Evolutionary conservation across 2,329 filamentous ascomycete genomes (phyloP), one percentile per base, ranked within the genome.

Genomic region (Epichloe hybrida): DNA sequence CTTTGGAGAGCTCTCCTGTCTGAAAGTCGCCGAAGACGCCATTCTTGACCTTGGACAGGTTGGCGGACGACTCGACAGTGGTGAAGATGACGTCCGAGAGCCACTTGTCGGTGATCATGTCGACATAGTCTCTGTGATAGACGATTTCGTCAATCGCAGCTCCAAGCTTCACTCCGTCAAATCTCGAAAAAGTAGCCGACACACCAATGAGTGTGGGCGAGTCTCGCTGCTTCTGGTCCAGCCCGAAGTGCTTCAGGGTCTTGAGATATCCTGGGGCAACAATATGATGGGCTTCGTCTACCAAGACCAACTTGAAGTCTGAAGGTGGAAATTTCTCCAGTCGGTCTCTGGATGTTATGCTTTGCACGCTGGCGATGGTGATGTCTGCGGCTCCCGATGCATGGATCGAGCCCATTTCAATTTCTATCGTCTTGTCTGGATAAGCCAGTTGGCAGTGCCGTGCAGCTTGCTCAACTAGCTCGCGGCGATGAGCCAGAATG

Each of bases 231-330:
- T 69, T 72, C 47, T 69, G 59, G 50, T 79, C 67, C n/a, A 95
- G 75, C 0, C 83, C 80, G 64, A 98, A 95, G 65, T 97, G 81
- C n/a, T 76, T 72, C 46, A 98, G 71, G 0, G 82, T 76, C 41
- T 77, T 75, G 54, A 94, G 73, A 61, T 97, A 97, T 7, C 82
- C 81, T 2, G 80, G 75, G 0, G 93, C 86, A 43, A 96, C 90
- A 97, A 97, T 95, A 66, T 98, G 93, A 64, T 98, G 93, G 4
- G 91, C 93, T 68, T 98, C 93, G 57, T 98, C 93, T 4, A 98
- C 91, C 3, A 98, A 75, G 0, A 98, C 72, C 0, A 98, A 79
- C 67, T 98, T 98, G 73, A 91, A 97, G 7, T 72, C 72, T 0
- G 66, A 66, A 0, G 89, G 86, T 57, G 94, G 80, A 60, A 91